A percentile compares a stretch with the other conserved stretches of the same genome.
These are phyloP conservation scores for Coemansia sp. DNA, from an alignment of 371 early-diverging fungal genomes.

Conservation along the genomic window DNA sequence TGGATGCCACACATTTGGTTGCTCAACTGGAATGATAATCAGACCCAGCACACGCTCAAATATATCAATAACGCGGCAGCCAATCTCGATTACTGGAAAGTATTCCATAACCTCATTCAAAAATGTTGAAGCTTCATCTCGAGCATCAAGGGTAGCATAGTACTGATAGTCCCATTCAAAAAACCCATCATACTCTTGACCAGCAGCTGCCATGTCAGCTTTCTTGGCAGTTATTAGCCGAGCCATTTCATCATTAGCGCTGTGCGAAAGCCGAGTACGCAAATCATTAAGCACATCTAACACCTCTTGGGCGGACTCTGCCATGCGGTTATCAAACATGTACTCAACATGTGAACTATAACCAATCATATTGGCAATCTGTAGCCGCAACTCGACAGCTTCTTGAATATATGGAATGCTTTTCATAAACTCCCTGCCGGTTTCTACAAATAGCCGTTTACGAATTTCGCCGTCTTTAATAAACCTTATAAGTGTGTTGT, in stretches of 20 bases:
- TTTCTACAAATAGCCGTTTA: conserved; percentile 53
- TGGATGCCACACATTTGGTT: conserved; percentile 43
- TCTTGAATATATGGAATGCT: conserved; percentile 54
- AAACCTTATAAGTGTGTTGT: conserved; percentile 54
- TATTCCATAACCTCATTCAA: conserved; percentile 72
- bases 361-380: conserved; percentile 66
- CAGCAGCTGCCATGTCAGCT: conserved; percentile 22
- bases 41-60: conserved; percentile 64
- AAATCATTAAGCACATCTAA: conserved; percentile 8
- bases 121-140: conserved; percentile 64
- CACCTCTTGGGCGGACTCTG: conserved; percentile 67
- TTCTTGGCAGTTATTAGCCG: conserved; percentile 58
- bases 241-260: conserved; percentile 60
- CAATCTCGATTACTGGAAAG: conserved; percentile 63
- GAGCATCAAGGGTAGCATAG: conserved; percentile 64
- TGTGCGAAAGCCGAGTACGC: not conserved
- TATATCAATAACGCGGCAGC: conserved; percentile 63
- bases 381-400: conserved; percentile 57
- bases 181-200: conserved; percentile 30
- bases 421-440: conserved; percentile 56
- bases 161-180: conserved; percentile 71
- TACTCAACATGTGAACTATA: conserved; percentile 70
- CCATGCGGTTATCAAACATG: conserved; percentile 79
- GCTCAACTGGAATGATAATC: conserved; percentile 58
- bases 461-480: conserved; percentile 64